phyloP scores from a whole-genome alignment of 2,329 filamentous ascomycete genomes.

The Ramularia collo-cygni region DNA sequence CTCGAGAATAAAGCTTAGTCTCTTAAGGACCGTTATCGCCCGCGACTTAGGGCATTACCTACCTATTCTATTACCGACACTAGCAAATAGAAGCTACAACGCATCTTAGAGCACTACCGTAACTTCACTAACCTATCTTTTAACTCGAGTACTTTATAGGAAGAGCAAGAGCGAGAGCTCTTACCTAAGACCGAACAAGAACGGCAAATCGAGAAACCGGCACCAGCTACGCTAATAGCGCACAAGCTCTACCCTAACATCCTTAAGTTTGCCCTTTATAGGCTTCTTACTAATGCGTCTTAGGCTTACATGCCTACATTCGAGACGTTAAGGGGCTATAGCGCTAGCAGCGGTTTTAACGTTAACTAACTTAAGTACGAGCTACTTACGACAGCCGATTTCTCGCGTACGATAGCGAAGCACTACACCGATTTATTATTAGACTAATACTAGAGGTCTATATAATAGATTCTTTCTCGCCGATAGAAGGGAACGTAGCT shows the following conservation, averaged over 20 bases:
- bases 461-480: conserved; percentile 48
- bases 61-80: conserved; percentile 26
- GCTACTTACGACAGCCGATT: conserved; percentile 12
- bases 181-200: conserved; percentile 58
- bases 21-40: conserved; percentile 42
- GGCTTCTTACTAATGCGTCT: conserved; percentile 26
- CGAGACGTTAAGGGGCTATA: conserved; percentile 4
- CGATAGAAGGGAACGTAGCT: conserved; percentile 10
- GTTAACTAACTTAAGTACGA: conserved; percentile 1
- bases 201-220: conserved; percentile 45
- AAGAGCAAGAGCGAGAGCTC: conserved; percentile 65
- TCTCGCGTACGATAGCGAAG: conserved; percentile 7
- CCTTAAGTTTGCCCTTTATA: conserved; percentile 32
- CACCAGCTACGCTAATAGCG: conserved; percentile 28
- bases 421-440: conserved; percentile 8
- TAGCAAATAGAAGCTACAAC: conserved; percentile 43
- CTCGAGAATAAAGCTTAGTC: conserved; percentile 65
- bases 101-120: conserved; percentile 30
- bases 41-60: conserved; percentile 2
- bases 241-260: conserved; percentile 44
- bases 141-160: conserved; percentile 39
- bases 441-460: conserved; percentile 47
- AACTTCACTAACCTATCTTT: conserved; percentile 17
- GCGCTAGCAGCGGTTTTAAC: conserved; percentile 3
- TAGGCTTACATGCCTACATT: conserved; percentile 29